phyloP scores from a whole-genome alignment of 1,139 yeast species.

The Citeromyces hawaiiensis region DNA sequence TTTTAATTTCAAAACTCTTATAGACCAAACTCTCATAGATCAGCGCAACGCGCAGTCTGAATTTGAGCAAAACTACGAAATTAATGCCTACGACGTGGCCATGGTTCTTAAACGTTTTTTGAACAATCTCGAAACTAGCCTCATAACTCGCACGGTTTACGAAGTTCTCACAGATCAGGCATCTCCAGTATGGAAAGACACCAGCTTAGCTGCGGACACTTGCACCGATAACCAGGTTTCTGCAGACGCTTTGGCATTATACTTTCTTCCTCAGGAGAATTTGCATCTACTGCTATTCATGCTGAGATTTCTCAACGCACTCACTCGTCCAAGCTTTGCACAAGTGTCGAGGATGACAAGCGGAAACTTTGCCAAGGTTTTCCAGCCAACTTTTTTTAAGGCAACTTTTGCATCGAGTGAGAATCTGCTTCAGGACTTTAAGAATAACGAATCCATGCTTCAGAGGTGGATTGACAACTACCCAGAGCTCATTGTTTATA shows the following conservation, averaged over 20 bases:
- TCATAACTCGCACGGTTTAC: constrained; percentile 12
- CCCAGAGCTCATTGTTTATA: constrained; percentile 4
- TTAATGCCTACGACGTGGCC: constrained; percentile 18
- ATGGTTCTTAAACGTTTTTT: constrained; percentile 21
- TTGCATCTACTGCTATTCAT: constrained; percentile 14
- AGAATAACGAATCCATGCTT: constrained; percentile 12
- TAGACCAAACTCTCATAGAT: constrained; percentile 5
- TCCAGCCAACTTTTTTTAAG: constrained; percentile 18
- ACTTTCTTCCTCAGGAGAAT: neutral
- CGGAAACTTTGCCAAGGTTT: constrained; percentile 17
- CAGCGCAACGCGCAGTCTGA: constrained; percentile 5
- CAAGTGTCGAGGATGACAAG: constrained; percentile 17
- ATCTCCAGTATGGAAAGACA: constrained; percentile 2
- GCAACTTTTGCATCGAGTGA: constrained; percentile 14
- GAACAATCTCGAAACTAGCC: constrained; percentile 14
- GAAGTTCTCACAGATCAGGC: constrained; percentile 6
- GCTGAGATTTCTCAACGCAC: constrained; percentile 12
- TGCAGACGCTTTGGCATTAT: neutral
- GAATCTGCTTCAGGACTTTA: constrained; percentile 12
- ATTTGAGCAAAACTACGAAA: constrained; percentile 2
- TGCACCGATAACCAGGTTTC: neutral
- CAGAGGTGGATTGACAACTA: constrained; percentile 12
- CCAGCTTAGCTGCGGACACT: neutral
- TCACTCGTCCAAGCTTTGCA: constrained; percentile 11
- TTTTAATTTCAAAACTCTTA: neutral